Evolutionary conservation across 768 basidiomycete species (phyloP).

Genomic region (Leccinum sublutescens): DNA sequence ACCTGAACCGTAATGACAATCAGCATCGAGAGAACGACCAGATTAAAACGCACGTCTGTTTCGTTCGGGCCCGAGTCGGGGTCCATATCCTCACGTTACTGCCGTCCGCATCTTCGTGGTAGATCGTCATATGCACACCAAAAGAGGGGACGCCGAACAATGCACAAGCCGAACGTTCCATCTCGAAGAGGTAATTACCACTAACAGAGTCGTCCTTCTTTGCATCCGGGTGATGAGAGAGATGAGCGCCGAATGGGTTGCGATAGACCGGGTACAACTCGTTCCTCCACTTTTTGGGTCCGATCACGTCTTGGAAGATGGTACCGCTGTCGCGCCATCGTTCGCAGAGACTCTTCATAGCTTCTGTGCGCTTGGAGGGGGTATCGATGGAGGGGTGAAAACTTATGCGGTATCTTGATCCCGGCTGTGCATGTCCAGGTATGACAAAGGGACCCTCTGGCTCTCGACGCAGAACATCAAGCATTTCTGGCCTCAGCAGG

Average conservation of each 20-base stretch:
- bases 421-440: conserved; percentile 28
- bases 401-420: conserved; percentile 36
- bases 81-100: conserved; percentile 70
- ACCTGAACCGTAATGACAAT: conserved; percentile 40
- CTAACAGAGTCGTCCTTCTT: conserved; percentile 32
- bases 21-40: background rate
- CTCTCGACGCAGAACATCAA: conserved; percentile 54
- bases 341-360: conserved; percentile 66
- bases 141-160: conserved; percentile 90
- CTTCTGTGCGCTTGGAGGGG: conserved; percentile 55
- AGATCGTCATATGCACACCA: conserved; percentile 88
- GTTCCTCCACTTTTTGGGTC: conserved; percentile 76
- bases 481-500: conserved; percentile 54
- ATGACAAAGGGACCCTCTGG: conserved; percentile 43
- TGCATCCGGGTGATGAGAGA: conserved; percentile 34
- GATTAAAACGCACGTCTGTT: conserved; percentile 69
- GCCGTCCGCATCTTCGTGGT: conserved; percentile 39
- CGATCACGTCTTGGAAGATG: conserved; percentile 62
- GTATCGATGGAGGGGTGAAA: conserved; percentile 54
- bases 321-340: conserved; percentile 66
- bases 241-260: conserved; percentile 57
- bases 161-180: conserved; percentile 88
- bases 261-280: conserved; percentile 82
- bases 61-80: conserved; percentile 79
- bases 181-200: conserved; percentile 74